phyloP scores from a whole-genome alignment of 169 alveolate genomes.

The Plasmodium adleri region DNA sequence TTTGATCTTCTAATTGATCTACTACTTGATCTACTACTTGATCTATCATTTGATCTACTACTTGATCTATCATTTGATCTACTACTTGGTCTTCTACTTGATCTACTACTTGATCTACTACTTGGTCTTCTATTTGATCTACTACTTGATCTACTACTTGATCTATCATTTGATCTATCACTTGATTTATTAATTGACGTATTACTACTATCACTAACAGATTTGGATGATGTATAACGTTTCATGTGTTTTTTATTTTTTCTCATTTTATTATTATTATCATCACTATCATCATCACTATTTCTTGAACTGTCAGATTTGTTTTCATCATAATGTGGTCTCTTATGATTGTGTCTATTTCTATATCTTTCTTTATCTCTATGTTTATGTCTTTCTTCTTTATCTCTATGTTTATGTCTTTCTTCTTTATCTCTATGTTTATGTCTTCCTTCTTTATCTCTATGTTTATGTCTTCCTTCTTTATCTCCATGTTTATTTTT shows the following conservation, averaged over 20 bases:
- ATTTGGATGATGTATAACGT: conserved; percentile 7
- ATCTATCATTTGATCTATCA: too few relatives aligned
- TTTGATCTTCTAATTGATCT: too few relatives aligned
- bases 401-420: not conserved
- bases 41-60: too few relatives aligned
- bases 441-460: not conserved
- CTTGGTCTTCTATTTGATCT: too few relatives aligned
- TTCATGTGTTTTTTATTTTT: not conserved
- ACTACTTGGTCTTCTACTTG: too few relatives aligned
- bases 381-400: not conserved
- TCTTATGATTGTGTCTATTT: not conserved
- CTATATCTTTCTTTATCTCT: not conserved
- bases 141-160: too few relatives aligned
- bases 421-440: not conserved
- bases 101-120: too few relatives aligned
- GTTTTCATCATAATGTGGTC: conserved; percentile 10
- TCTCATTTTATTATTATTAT: not conserved
- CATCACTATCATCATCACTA: conserved; percentile 12
- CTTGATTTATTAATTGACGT: not conserved
- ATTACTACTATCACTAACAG: conserved; percentile 16
- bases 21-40: too few relatives aligned
- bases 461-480: not conserved
- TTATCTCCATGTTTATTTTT: not conserved
- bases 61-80: too few relatives aligned
- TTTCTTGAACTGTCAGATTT: conserved; percentile 3